Evolutionary conservation across 2,329 filamentous ascomycete genomes (phyloP).

Genomic region (Trichoderma harzianum): DNA sequence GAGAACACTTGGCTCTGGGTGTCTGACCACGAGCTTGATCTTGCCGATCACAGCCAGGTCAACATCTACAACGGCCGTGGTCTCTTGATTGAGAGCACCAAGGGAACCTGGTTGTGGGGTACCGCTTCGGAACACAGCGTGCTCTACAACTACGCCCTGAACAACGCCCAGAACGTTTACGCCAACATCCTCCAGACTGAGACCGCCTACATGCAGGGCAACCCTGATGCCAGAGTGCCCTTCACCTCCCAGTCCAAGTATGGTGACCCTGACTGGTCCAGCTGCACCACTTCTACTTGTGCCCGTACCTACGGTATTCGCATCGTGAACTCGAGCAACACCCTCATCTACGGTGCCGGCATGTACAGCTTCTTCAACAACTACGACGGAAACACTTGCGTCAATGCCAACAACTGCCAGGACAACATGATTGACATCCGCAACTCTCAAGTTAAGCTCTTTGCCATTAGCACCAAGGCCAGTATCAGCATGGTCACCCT

Average conservation of each 20-base stretch:
- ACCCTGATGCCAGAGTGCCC: slow-evolving; percentile 67
- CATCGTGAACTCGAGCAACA: slow-evolving; percentile 61
- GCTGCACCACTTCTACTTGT: slow-evolving; percentile 54
- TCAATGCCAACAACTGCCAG: slow-evolving; percentile 67
- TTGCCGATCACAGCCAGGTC: slow-evolving; percentile 69
- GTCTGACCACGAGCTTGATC: slow-evolving; percentile 85
- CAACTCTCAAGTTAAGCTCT: slow-evolving; percentile 62
- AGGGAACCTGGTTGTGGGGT: slow-evolving; percentile 78
- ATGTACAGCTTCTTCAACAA: slow-evolving; percentile 84
- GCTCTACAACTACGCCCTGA: slow-evolving; percentile 81
- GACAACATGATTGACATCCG: slow-evolving; percentile 73
- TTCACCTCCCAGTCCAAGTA: slow-evolving; percentile 58
- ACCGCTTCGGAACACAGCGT: slow-evolving; percentile 66
- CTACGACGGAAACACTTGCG: slow-evolving; percentile 65
- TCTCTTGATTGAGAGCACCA: slow-evolving; percentile 69
- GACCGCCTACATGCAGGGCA: slow-evolving; percentile 84
- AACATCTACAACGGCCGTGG: slow-evolving; percentile 87
- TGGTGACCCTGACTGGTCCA: slow-evolving; percentile 66
- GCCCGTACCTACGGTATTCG: slow-evolving; percentile 76
- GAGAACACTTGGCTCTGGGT: slow-evolving; percentile 93
- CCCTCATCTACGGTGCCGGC: slow-evolving; percentile 69
- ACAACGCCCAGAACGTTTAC: slow-evolving; percentile 73
- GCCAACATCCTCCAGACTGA: slow-evolving; percentile 85
- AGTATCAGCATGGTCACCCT: slow-evolving; percentile 69
- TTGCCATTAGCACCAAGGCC: slow-evolving; percentile 71